phyloP scores from a whole-genome alignment of 495 filamentous ascomycete genomes.

The Podospora pseudopauciseta region DNA sequence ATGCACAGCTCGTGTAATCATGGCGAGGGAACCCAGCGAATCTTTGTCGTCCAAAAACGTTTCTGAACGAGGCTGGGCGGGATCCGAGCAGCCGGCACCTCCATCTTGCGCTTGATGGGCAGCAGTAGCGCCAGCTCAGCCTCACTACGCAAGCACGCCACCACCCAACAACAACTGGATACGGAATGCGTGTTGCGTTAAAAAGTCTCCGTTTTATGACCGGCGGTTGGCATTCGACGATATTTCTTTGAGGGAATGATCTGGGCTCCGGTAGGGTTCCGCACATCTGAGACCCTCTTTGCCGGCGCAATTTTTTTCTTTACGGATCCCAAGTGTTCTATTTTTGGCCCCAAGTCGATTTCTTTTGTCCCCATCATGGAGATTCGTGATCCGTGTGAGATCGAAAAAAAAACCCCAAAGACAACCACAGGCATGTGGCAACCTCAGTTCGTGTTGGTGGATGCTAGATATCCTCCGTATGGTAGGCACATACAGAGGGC shows the following conservation, averaged over 20 bases:
- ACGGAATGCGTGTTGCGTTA: background rate
- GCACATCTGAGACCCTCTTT: background rate
- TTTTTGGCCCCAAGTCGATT: background rate
- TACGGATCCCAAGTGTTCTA: background rate
- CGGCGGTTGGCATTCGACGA: too few relatives aligned
- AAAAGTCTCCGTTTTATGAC: too few relatives aligned
- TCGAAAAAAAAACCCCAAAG: background rate
- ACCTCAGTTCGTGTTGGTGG: background rate
- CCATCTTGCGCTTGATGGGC: background rate
- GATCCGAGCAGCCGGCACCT: slow-evolving; percentile 2
- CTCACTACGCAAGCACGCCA: slow-evolving; percentile 2
- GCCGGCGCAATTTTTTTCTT: background rate
- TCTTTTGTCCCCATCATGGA: background rate
- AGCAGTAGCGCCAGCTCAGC: slow-evolving; percentile 3
- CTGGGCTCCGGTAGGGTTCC: background rate
- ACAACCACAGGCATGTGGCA: background rate
- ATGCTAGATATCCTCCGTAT: background rate
- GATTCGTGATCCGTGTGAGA: background rate
- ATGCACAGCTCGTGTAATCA: background rate
- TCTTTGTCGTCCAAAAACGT: background rate
- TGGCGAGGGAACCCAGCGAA: background rate
- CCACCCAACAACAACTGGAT: background rate
- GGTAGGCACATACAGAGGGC: background rate
- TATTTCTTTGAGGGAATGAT: background rate
- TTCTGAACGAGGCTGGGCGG: slow-evolving; percentile 4